Conservation (phyloP, 1,284 basidiomycete species). For the Ustilago bromivora region DNA sequence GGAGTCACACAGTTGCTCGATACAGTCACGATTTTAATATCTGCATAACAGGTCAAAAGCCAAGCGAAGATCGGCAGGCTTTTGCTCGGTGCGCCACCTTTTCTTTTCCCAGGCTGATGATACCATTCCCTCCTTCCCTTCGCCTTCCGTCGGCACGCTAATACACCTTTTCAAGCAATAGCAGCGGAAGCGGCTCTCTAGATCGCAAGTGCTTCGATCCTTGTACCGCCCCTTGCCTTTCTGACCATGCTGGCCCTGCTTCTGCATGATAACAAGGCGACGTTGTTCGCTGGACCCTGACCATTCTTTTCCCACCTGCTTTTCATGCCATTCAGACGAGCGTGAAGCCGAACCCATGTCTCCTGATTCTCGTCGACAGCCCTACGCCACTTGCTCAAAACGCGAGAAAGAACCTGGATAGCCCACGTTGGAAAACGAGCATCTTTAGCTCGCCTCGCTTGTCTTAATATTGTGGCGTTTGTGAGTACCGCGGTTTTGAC, state of each 20-base stretch:
- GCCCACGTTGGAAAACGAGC: neutral
- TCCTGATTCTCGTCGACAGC: neutral
- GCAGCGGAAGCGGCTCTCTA: neutral
- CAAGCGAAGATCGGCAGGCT: slow-evolving; percentile 25
- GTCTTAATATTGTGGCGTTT: neutral
- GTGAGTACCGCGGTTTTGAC: neutral
- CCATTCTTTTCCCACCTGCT: neutral
- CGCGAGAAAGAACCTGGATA: neutral
- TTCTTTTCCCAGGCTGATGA: neutral
- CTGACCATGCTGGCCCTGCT: neutral
- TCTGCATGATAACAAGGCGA: slow-evolving; percentile 3
- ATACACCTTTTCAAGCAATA: neutral
- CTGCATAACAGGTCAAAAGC: slow-evolving; percentile 4
- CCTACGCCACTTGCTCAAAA: neutral
- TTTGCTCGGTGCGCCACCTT: slow-evolving; percentile 10
- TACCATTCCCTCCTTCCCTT: no score
- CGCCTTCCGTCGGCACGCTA: slow-evolving; percentile 1
- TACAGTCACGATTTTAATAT: neutral
- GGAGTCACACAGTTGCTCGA: neutral
- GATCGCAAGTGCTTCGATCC: neutral
- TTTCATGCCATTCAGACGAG: neutral
- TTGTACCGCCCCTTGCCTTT: neutral
- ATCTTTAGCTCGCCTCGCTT: neutral
- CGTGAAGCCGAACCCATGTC: neutral
- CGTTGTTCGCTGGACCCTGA: neutral